Evolutionary conservation across 441 rosid genomes (phyloP).

Genomic region (Pelargonium australe): DNA sequence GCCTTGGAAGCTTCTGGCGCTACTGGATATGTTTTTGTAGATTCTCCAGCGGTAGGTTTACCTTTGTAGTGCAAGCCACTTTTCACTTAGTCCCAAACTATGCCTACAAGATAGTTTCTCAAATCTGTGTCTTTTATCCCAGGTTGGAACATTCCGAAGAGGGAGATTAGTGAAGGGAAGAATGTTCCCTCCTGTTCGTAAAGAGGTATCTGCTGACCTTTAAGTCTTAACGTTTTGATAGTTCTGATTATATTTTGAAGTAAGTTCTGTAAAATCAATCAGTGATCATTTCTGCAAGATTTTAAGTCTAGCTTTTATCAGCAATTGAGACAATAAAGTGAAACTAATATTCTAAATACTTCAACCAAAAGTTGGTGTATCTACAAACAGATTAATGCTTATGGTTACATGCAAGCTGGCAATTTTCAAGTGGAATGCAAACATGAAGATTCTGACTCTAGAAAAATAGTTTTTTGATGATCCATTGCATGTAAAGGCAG

Average conservation of each 20-base stretch:
- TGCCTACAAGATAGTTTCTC: constrained; percentile 11
- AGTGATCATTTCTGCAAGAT: neutral
- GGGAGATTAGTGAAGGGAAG: constrained; percentile 71
- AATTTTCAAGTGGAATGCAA: neutral
- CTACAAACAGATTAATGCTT: neutral
- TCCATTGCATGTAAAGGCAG: neutral
- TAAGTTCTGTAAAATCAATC: neutral
- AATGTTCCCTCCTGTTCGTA: constrained; percentile 58
- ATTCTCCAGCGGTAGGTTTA: constrained; percentile 57
- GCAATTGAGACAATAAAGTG: neutral
- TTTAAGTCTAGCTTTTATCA: neutral
- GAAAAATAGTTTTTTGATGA: neutral
- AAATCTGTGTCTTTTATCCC: constrained; percentile 13
- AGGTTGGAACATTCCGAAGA: constrained; percentile 84
- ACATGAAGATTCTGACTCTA: neutral
- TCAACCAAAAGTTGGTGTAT: neutral
- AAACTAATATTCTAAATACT: neutral
- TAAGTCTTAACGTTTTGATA: neutral
- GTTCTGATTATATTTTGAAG: neutral
- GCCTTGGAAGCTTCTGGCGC: constrained; percentile 81
- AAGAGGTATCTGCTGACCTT: constrained; percentile 47
- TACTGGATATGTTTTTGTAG: constrained; percentile 41
- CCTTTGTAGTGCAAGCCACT: constrained; percentile 5
- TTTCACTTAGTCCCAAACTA: constrained; percentile 1
- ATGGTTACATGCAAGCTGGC: neutral